Evolutionary conservation across 768 basidiomycete species (phyloP).

Genomic region (Cubamyces sp.): DNA sequence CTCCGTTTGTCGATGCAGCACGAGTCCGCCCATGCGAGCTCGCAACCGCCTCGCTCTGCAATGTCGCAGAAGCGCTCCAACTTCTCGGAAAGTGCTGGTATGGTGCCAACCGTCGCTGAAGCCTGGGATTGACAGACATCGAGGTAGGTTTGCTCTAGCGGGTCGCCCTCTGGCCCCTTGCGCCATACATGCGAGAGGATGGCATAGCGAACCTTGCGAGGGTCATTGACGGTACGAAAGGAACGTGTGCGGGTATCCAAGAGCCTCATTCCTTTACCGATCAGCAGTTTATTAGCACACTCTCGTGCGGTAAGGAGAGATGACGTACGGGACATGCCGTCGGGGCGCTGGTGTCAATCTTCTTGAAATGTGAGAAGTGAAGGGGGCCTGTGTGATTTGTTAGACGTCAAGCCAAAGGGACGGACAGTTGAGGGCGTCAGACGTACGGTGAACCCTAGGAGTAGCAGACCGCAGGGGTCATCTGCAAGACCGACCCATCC

Average conservation of each 20-base stretch:
- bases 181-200: constrained; percentile 21
- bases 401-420: no score
- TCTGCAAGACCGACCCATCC: no score
- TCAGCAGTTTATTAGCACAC: no score
- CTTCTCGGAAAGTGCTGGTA: constrained; percentile 5
- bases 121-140: neutral
- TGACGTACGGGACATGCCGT: no score
- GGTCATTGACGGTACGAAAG: constrained; percentile 14
- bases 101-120: neutral
- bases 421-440: no score
- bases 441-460: no score
- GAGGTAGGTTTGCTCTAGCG: constrained; percentile 11
- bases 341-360: no score
- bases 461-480: no score
- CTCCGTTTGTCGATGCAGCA: constrained; percentile 21
- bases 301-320: no score
- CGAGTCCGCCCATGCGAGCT: constrained; percentile 13
- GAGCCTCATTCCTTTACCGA: constrained; percentile 4
- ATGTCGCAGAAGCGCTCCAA: constrained; percentile 11
- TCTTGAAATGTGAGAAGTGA: no score
- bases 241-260: constrained; percentile 8
- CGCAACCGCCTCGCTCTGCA: constrained; percentile 4
- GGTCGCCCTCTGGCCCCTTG: neutral
- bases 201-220: constrained; percentile 15
- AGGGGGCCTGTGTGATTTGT: no score